Evolutionary conservation across 345 rosid genomes (phyloP).

Genomic region (Pugionium dolabratum): DNA sequence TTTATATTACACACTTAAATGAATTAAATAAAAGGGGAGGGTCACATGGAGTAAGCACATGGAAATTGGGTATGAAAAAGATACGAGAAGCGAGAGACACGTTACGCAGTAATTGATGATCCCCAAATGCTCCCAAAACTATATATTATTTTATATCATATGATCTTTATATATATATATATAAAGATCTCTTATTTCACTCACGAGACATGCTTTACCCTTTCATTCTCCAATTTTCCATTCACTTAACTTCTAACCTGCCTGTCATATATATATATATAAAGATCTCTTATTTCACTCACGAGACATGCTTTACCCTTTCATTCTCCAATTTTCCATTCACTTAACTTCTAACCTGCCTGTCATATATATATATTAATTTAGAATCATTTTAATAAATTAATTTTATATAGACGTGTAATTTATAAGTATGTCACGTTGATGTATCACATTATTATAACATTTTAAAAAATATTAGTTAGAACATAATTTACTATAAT

Average conservation of each 20-base stretch:
- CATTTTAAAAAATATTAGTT: too few species aligned
- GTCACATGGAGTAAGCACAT: constrained; percentile 48
- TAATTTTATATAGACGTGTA: too few species aligned
- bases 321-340: constrained; percentile 37
- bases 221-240: constrained; percentile 40
- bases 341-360: constrained; percentile 26
- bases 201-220: constrained; percentile 46
- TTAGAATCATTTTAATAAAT: too few species aligned
- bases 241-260: constrained; percentile 25
- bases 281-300: constrained; percentile 29
- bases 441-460: too few species aligned
- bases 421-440: too few species aligned
- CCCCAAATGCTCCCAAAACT: constrained; percentile 14
- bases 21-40: constrained; percentile 12
- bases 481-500: too few species aligned
- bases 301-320: constrained; percentile 48
- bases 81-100: constrained; percentile 46
- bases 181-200: constrained; percentile 28
- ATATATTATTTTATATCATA: too few species aligned
- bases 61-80: constrained; percentile 39
- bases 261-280: constrained; percentile 17
- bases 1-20: background rate
- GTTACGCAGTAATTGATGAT: constrained; percentile 39
- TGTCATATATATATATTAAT: constrained; percentile 1
- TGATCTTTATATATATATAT: background rate